phyloP scores from a whole-genome alignment of 345 rosid species.

The Eutrema japonicum region DNA sequence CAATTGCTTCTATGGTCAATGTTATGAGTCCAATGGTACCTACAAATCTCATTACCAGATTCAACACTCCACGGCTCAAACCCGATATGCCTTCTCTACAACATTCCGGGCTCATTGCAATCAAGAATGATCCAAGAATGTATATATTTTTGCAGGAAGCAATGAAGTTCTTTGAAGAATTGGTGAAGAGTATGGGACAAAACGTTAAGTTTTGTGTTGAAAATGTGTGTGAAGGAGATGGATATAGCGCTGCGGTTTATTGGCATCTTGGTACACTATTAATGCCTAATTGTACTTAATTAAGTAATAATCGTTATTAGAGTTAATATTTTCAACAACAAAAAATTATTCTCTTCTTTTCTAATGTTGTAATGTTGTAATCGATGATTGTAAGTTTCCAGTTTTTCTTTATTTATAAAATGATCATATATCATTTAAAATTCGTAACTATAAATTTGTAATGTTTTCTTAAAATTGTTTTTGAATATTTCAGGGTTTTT shows the following conservation, averaged over 20 bases:
- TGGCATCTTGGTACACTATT: constrained; percentile 63
- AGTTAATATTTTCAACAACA: neutral
- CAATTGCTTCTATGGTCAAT: constrained; percentile 36
- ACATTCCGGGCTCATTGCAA: constrained; percentile 8
- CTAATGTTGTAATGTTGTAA: neutral
- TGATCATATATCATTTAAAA: neutral
- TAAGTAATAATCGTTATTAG: neutral
- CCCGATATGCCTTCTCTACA: neutral
- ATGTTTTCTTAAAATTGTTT: neutral
- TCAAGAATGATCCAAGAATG: constrained; percentile 22
- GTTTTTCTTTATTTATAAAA: neutral
- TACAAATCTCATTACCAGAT: constrained; percentile 16
- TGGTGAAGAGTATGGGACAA: constrained; percentile 65
- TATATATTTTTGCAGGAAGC: constrained; percentile 56
- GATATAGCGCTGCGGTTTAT: constrained; percentile 57
- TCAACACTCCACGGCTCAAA: constrained; percentile 8
- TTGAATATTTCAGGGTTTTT: constrained; percentile 60
- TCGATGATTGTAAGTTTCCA: constrained; percentile 60
- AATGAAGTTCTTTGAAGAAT: constrained; percentile 56
- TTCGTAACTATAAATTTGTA: neutral
- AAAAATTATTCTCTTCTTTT: neutral
- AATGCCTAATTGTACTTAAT: neutral
- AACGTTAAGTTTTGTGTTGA: constrained; percentile 67
- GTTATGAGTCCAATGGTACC: constrained; percentile 14
- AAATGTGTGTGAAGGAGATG: constrained; percentile 62